phyloP scores from a whole-genome alignment of 1,284 basidiomycete species.

The Vanrija sp. region DNA sequence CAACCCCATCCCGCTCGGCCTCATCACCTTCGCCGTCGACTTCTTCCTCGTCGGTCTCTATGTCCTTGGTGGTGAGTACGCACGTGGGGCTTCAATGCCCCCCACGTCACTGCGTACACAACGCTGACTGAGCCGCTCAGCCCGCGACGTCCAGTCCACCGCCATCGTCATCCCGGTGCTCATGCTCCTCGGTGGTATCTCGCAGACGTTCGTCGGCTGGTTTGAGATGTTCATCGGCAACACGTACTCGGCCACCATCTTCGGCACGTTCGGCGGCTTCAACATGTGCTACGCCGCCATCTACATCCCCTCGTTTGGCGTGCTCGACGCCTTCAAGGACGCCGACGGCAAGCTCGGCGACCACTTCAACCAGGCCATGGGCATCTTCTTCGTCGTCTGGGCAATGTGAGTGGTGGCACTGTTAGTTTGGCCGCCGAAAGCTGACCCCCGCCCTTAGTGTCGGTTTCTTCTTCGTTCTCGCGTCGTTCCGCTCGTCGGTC shows the following conservation, averaged over 20 bases:
- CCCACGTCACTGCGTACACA: neutral
- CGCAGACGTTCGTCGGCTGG: constrained; percentile 18
- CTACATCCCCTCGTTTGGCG: constrained; percentile 9
- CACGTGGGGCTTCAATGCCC: too few species aligned
- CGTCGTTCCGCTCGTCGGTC: constrained; percentile 18
- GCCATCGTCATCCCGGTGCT: constrained; percentile 9
- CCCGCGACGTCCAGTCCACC: constrained; percentile 12
- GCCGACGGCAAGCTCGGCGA: constrained; percentile 15
- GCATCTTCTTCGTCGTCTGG: constrained; percentile 15
- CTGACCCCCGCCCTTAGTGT: neutral
- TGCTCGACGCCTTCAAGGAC: constrained; percentile 11
- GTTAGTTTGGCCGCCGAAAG: too few species aligned
- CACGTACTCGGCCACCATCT: constrained; percentile 21
- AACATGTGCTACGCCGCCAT: constrained; percentile 11
- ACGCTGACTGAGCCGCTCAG: constrained; percentile 20
- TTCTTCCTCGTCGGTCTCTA: constrained; percentile 15
- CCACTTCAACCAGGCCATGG: constrained; percentile 12
- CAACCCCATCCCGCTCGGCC: constrained; percentile 20
- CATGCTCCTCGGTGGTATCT: constrained; percentile 15
- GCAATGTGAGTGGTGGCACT: neutral
- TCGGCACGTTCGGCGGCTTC: constrained; percentile 17
- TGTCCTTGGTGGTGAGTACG: constrained; percentile 16
- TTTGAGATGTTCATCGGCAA: constrained; percentile 24
- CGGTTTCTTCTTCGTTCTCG: constrained; percentile 14
- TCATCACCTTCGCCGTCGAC: constrained; percentile 10